Base-by-base conservation (phyloP, 805 yeast genomes). In the Candida dendrica region DNA sequence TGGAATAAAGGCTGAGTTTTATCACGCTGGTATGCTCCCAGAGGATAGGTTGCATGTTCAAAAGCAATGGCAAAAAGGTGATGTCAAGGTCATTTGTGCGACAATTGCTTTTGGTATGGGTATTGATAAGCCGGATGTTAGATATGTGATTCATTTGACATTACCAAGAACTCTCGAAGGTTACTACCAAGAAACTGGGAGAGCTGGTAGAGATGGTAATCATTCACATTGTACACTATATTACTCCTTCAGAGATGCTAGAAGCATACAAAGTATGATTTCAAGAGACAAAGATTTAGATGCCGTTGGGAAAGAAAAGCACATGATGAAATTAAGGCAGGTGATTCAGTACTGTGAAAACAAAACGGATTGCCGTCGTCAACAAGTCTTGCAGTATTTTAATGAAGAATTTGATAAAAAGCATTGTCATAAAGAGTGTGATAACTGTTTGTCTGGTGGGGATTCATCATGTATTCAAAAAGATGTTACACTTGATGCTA, bases 81-180 rank as follows among this genome's bases (percentile, higher is more conserved):
- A 62, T 17, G 64, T 82, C 18, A 83, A 81, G 56, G 83, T 90
- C 1, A 89, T 93, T 13, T 91, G 97, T 66, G 98, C 98, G 0
- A 93, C 98, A 0, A 84, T 93, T 53, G 98, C 98, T 0, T 93
- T 93, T 71, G 98, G 98, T 22, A 93, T 93, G 98, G 98, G 98
- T 38, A 91, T 93, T 43, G 98, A 93, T 64, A 93, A 93, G 60
- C 85, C 96, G 0, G 95, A 93, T 62, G 98, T 93, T 11, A 69
- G 98, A 37, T 90, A 74, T 66, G 98, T 93, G 3, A 79, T 87
- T 34, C 98, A 93, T 64, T 71, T 83, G 48, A 85, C 93, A 6
- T 65, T 93, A 20, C 97, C 98, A 0, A 68, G 96, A 53, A 86
- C 88, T 41, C 68, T 93, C 48, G 98, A 93, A 63, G 98, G 97